Evolutionary conservation across 2,329 filamentous ascomycete genomes (phyloP).

Genomic region (Fusarium sp.): DNA sequence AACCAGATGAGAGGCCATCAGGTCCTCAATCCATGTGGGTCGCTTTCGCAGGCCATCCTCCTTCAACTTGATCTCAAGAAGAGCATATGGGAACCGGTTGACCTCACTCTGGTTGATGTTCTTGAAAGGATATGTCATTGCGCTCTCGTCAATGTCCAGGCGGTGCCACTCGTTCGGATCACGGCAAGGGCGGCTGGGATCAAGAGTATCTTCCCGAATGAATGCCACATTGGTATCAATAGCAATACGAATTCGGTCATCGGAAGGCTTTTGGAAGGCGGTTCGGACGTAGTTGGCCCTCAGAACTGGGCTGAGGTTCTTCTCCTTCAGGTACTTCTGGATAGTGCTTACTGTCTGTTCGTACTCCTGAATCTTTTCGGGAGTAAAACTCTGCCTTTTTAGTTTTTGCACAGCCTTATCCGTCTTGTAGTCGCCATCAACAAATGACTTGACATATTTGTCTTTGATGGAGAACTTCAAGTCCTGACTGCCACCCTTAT

Average conservation of each 20-base stretch:
- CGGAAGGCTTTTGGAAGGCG: slow-evolving; percentile 94
- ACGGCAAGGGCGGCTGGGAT: slow-evolving; percentile 86
- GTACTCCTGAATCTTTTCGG: slow-evolving; percentile 75
- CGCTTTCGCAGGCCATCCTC: slow-evolving; percentile 74
- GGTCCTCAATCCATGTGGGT: slow-evolving; percentile 87
- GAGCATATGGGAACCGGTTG: slow-evolving; percentile 87
- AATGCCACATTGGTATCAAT: slow-evolving; percentile 94
- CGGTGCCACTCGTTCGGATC: slow-evolving; percentile 92
- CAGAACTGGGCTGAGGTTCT: slow-evolving; percentile 84
- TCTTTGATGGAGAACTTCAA: slow-evolving; percentile 88
- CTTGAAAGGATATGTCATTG: slow-evolving; percentile 88
- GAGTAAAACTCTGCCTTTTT: slow-evolving; percentile 77
- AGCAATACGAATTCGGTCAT: slow-evolving; percentile 89
- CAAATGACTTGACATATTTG: slow-evolving; percentile 90
- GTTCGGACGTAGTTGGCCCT: slow-evolving; percentile 94
- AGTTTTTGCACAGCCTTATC: slow-evolving; percentile 92
- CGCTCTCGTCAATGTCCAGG: slow-evolving; percentile 83
- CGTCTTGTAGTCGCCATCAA: slow-evolving; percentile 89
- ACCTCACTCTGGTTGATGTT: slow-evolving; percentile 92
- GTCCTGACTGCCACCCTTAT: slow-evolving; percentile 82
- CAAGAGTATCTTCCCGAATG: slow-evolving; percentile 82
- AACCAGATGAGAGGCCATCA: slow-evolving; percentile 93
- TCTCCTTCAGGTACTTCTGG: slow-evolving; percentile 81
- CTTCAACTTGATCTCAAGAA: slow-evolving; percentile 92
- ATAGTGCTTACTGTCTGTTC: slow-evolving; percentile 80